Evolutionary conservation across 805 yeast genomes (phyloP), one percentile per base, ranked within the genome.

Genomic region (Saturnispora silvae): DNA sequence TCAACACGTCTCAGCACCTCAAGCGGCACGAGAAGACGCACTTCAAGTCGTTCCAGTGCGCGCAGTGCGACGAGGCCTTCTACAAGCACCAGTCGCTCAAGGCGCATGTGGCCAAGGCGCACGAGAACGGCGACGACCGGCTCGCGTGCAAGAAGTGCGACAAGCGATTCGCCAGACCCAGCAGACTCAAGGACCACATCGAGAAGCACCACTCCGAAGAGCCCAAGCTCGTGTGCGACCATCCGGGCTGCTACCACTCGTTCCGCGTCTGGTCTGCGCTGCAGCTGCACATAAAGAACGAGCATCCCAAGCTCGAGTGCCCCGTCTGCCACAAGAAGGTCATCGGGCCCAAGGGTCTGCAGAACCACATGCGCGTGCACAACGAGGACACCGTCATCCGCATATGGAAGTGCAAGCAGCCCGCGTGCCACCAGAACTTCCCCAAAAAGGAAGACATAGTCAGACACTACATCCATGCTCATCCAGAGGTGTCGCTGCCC

Each of bases 11-110:
- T 35, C 97, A 92, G 59, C 96, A 87, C 51, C 63, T 85, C 40
- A 72, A 68, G 43, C 68, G 95, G 37, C 98, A 92, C 55, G 85
- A 79, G 57, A 68, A 72, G 27, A 80, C 94, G 2, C 97, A 92
- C 54, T 74, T 75, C 4, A 67, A 69, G 45, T 71, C 84, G 1
- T 78, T 77, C 49, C 42, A 45, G 18, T 85, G 96, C 54, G 48
- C 68, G 2, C 62, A 68, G 3, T 92, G 98, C 51, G 45, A 47
- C 0, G 83, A 75, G 46, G 55, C 75, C 1, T 89, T 85, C 50
- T 71, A 76, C 50, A 81, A 80, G 46, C 84, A 80, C 54, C 83
- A 81, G 41, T 77, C 83, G 13, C 63, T 85, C 40, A 67, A 82
- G 37, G 80, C 79, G 33, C 96, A 92, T 56, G 59, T 77, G 2